phyloP scores from a whole-genome alignment of 2,329 filamentous ascomycete genomes.

The Mariannaea sp. region DNA sequence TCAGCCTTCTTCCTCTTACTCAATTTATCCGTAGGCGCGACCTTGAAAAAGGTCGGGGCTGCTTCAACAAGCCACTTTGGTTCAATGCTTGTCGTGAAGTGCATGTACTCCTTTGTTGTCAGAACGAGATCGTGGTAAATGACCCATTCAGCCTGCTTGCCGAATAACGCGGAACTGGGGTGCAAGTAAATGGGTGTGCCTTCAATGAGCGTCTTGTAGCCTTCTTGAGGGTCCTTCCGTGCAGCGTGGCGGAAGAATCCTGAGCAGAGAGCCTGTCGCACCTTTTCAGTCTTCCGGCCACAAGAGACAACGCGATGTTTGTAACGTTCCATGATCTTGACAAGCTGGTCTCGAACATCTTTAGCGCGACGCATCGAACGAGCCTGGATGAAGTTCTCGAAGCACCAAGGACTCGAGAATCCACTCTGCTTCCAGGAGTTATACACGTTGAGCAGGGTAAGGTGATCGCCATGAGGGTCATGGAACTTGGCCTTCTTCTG shows the following conservation, averaged over 20 bases:
- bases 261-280: slow-evolving; percentile 85
- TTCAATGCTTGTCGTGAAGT: slow-evolving; percentile 89
- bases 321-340: slow-evolving; percentile 93
- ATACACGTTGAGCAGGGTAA: slow-evolving; percentile 95
- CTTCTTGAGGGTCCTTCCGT: slow-evolving; percentile 93
- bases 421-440: slow-evolving; percentile 92
- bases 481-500: slow-evolving; percentile 98
- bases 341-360: slow-evolving; percentile 89
- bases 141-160: slow-evolving; percentile 95
- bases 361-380: slow-evolving; percentile 85
- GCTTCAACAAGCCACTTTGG: slow-evolving; percentile 94
- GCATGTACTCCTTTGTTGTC: slow-evolving; percentile 98
- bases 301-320: slow-evolving; percentile 82
- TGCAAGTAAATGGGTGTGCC: slow-evolving; percentile 95
- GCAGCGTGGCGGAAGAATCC: slow-evolving; percentile 97
- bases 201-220: slow-evolving; percentile 97
- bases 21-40: slow-evolving; percentile 82
- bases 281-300: slow-evolving; percentile 82
- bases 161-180: slow-evolving; percentile 88
- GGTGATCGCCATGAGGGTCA: slow-evolving; percentile 90
- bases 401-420: slow-evolving; percentile 89
- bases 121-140: slow-evolving; percentile 91
- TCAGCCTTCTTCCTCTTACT: slow-evolving; percentile 94
- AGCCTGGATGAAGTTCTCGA: slow-evolving; percentile 96
- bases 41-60: slow-evolving; percentile 99